Evolutionary conservation across 805 yeast genomes (phyloP).

Genomic region (Ogataea pini): DNA sequence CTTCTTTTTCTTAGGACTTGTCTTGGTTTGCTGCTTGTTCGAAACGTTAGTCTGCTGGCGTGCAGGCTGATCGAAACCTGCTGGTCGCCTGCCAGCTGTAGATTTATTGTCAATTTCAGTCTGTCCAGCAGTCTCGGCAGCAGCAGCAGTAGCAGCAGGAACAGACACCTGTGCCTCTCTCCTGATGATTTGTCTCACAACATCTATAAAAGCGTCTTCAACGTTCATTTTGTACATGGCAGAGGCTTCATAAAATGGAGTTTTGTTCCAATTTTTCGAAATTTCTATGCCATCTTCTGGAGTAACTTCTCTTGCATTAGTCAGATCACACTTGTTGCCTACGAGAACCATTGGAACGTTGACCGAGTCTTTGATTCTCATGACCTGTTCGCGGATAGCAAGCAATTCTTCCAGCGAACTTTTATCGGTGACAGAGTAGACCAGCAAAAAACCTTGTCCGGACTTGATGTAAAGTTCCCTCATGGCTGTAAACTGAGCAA

Average conservation of each 20-base stretch:
- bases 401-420: constrained; percentile 73
- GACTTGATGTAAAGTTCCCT: constrained; percentile 83
- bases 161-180: constrained; percentile 48
- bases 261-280: constrained; percentile 83
- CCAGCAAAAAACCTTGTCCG: constrained; percentile 72
- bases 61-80: constrained; percentile 8
- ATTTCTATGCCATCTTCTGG: constrained; percentile 83
- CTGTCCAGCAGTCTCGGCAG: constrained; percentile 11
- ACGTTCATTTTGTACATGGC: constrained; percentile 91
- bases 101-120: constrained; percentile 8
- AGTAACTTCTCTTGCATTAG: constrained; percentile 68
- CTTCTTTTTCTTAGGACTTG: constrained; percentile 17
- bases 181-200: constrained; percentile 85
- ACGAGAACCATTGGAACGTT: constrained; percentile 87
- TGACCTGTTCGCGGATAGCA: constrained; percentile 79
- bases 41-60: background rate
- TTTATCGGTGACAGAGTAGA: constrained; percentile 60
- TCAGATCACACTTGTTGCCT: constrained; percentile 88
- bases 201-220: constrained; percentile 86
- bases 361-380: constrained; percentile 73
- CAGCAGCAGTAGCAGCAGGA: constrained; percentile 6
- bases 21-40: constrained; percentile 3
- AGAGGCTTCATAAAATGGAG: constrained; percentile 89
- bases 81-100: constrained; percentile 6
- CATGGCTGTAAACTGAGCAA: constrained; percentile 93